A percentile compares a stretch with the other conserved stretches of the same genome.
Evolutionary conservation across 1,284 basidiomycete species (phyloP).

Genomic region (Trichosporon sp.): DNA sequence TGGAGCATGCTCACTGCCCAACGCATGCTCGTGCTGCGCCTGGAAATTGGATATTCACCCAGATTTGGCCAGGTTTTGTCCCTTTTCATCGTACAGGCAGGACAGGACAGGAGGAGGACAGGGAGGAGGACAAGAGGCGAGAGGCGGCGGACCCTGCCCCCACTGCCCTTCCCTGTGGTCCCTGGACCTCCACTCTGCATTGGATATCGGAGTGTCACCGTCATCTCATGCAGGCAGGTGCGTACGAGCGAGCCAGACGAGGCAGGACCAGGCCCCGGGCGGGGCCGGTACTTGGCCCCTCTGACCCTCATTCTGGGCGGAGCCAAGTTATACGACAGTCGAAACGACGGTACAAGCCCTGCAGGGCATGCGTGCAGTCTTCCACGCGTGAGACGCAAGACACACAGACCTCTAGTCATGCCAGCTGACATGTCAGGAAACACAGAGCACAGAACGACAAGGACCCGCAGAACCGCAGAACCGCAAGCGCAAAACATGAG

Average conservation of each 20-base stretch:
- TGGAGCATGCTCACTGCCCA: not conserved
- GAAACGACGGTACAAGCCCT: not conserved
- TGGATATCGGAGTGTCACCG: not conserved
- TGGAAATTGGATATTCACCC: constrained; percentile 1
- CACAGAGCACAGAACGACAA: too few relatives aligned
- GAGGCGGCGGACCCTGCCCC: not conserved
- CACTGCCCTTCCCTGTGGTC: not conserved
- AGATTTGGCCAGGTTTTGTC: not conserved
- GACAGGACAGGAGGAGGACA: not conserved
- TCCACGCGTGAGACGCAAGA: constrained; percentile 1
- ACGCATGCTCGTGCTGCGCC: not conserved
- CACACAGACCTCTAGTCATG: not conserved
- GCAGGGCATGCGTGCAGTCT: not conserved
- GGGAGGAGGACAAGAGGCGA: not conserved
- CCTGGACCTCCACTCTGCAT: constrained; percentile 1
- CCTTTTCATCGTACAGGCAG: not conserved
- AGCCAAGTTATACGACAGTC: constrained; percentile 20
- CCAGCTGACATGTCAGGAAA: too few relatives aligned
- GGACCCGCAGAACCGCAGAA: not conserved
- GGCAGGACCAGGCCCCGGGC: not conserved
- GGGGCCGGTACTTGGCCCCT: not conserved
- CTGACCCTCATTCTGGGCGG: not conserved
- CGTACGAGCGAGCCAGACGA: not conserved
- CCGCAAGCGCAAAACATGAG: not conserved
- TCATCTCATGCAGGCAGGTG: not conserved